Evolutionary conservation across 495 filamentous ascomycete genomes (phyloP), one percentile per base, ranked within the genome.

Genomic region (Hyaloscypha variabilis): DNA sequence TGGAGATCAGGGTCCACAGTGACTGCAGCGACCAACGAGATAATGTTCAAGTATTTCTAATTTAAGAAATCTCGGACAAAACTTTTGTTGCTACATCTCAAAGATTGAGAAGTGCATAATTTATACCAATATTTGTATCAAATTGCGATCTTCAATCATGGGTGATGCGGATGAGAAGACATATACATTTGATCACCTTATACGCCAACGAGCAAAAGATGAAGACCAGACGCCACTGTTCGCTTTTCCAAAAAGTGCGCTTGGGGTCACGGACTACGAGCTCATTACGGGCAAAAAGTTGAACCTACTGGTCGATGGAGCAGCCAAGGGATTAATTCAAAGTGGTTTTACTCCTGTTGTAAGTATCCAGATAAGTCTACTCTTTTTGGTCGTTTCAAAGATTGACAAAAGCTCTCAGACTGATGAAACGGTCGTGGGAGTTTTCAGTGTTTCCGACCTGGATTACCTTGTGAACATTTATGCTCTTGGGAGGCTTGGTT

Each of bases 401-500:
- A 21, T 28, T 26, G 26, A 14, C 1, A 14, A 6, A n/a, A 68
- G 61, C n/a, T 14, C 56, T 26, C 28, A n/a, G n/a, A 36, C 31
- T n/a, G 51, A 60, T 39, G 25, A 49, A 21, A 34, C 29, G 6
- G 42, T 60, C 23, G 53, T 89, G 23, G 85, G 82, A 3, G 68
- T 88, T 0, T 77, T 86, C n/a, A 82, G 82, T 0, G 71, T 74
- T 24, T 86, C 85, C 2, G 81, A 87, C 62, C 67, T 88, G 2
- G 81, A 82, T 49, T 88, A 85, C 76, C 74, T 85, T 2, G 63
- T 86, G 58, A 79, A 81, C 1, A 79, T 87, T 39, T 87, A 87
- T 57, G 87, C 84, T 1, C 76, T 89, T 6, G 81, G 79, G 58
- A 78, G 87, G n/a, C 71, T 88, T 5, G 87, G 86, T 26, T 85